These are phyloP conservation scores for Crucibulum laeve DNA, from an alignment of 768 basidiomycete genomes.

Conservation along the genomic window DNA sequence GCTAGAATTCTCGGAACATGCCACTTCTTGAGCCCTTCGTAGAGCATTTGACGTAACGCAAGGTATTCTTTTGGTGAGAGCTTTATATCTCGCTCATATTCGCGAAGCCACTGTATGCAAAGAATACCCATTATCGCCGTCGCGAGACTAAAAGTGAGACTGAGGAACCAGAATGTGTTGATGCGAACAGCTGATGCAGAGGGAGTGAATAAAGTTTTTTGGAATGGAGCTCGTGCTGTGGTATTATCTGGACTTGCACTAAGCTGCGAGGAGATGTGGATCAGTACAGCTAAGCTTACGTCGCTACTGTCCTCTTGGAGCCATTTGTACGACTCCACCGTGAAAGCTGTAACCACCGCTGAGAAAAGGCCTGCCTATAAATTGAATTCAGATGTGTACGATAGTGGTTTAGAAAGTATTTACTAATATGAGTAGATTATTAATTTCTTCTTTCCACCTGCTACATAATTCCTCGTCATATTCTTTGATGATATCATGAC, in stretches of 20 bases:
- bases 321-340: conserved; percentile 13
- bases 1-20: conserved; percentile 14
- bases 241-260: not conserved
- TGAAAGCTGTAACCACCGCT: conserved; percentile 12
- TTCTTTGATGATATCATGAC: not conserved
- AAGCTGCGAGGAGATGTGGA: conserved; percentile 7
- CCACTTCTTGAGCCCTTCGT: conserved; percentile 16
- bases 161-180: conserved; percentile 16
- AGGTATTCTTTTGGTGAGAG: conserved; percentile 9
- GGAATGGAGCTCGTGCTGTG: not conserved
- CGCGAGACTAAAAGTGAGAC: conserved; percentile 15
- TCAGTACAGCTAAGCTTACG: conserved; percentile 1
- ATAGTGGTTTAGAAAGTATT: not conserved
- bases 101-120: conserved; percentile 18
- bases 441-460: not conserved
- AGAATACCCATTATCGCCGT: conserved; percentile 16
- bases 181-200: conserved; percentile 4
- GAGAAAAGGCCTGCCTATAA: conserved; percentile 16
- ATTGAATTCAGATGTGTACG: not conserved
- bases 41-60: conserved; percentile 15
- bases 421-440: not conserved
- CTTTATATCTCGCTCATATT: conserved; percentile 12
- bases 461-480: not conserved
- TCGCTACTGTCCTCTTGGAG: conserved; percentile 8
- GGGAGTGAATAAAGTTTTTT: not conserved